A percentile compares a stretch with the other conserved stretches of the same genome.
Evolutionary conservation across 2,329 filamentous ascomycete genomes (phyloP).

Genomic region (Calonectria pseudoreteaudii): DNA sequence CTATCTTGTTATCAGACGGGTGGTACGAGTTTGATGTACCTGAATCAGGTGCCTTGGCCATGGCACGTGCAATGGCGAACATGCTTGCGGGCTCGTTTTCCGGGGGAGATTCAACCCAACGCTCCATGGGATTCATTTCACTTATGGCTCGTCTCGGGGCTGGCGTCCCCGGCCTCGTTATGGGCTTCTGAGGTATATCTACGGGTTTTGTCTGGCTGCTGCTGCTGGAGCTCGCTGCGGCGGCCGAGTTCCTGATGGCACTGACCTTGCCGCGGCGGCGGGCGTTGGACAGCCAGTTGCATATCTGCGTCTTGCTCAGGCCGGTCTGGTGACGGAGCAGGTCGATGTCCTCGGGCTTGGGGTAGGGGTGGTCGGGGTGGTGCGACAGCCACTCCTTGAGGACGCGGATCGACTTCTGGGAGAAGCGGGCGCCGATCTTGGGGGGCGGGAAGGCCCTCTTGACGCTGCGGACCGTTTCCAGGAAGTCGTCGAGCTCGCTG

Average conservation of each 20-base stretch:
- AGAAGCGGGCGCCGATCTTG: slow-evolving; percentile 20
- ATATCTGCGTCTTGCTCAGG: slow-evolving; percentile 81
- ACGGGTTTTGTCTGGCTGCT: slow-evolving; percentile 51
- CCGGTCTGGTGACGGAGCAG: slow-evolving; percentile 78
- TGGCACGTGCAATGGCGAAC: slow-evolving; percentile 43
- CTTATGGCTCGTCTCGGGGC: slow-evolving; percentile 32
- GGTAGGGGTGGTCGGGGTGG: slow-evolving; percentile 15
- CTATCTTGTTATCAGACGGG: neutral
- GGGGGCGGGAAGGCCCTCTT: slow-evolving; percentile 11
- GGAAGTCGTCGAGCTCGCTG: slow-evolving; percentile 13
- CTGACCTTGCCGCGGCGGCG: slow-evolving; percentile 78
- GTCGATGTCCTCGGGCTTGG: slow-evolving; percentile 18
- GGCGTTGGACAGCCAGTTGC: slow-evolving; percentile 89
- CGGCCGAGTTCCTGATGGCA: neutral
- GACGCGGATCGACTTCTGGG: slow-evolving; percentile 13
- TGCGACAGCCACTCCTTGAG: slow-evolving; percentile 17
- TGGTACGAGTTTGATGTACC: neutral
- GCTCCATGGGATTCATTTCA: slow-evolving; percentile 39
- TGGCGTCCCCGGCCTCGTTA: slow-evolving; percentile 46
- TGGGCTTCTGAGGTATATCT: slow-evolving; percentile 63
- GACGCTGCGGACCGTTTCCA: slow-evolving; percentile 3
- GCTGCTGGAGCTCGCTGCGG: neutral
- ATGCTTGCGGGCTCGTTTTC: slow-evolving; percentile 45
- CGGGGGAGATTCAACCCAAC: slow-evolving; percentile 46
- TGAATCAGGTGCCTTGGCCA: slow-evolving; percentile 25